Percentiles rank a stretch among this genome's conserved stretches.
Conservation (phyloP, 139 green algal genomes). For the Coelastrella sp. region DNA sequence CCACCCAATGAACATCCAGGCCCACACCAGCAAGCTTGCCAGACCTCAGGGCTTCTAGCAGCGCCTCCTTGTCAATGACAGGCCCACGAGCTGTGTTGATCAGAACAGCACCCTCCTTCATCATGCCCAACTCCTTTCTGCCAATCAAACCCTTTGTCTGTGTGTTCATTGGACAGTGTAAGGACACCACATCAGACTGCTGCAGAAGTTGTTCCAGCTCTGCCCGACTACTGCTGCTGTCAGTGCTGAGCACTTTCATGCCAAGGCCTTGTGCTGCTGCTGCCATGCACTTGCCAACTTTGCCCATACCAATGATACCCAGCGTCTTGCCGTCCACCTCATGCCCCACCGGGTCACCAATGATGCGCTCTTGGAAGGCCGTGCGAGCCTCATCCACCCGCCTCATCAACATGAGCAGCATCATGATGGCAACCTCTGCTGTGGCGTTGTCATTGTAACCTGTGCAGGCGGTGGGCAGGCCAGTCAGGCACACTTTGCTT, state of each 20-base stretch:
- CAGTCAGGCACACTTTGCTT: not conserved
- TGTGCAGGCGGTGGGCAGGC: not conserved
- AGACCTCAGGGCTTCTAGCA: conserved; percentile 51
- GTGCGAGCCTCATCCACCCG: conserved; percentile 49
- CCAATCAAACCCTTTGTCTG: conserved; percentile 55
- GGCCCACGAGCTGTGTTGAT: conserved; percentile 61
- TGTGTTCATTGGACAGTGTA: conserved; percentile 60
- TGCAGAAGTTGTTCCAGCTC: conserved; percentile 57
- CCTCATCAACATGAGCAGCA: conserved; percentile 70
- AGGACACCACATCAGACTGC: conserved; percentile 51
- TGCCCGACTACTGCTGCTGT: conserved; percentile 43
- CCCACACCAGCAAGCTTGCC: conserved; percentile 61
- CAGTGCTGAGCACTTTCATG: conserved; percentile 59
- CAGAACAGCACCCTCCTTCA: conserved; percentile 57
- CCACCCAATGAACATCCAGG: conserved; percentile 68
- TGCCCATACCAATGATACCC: conserved; percentile 66
- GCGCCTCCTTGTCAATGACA: conserved; percentile 52
- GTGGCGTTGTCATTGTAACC: conserved; percentile 44
- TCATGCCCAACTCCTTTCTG: conserved; percentile 49
- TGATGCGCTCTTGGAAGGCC: conserved; percentile 44
- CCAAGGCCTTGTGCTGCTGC: conserved; percentile 52
- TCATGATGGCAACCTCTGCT: conserved; percentile 56
- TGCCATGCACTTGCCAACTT: conserved; percentile 55
- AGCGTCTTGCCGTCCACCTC: conserved; percentile 64
- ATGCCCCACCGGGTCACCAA: conserved; percentile 57